Evolutionary conservation across 2,329 filamentous ascomycete species (phyloP).

Genomic region (Westerdykella sp.): DNA sequence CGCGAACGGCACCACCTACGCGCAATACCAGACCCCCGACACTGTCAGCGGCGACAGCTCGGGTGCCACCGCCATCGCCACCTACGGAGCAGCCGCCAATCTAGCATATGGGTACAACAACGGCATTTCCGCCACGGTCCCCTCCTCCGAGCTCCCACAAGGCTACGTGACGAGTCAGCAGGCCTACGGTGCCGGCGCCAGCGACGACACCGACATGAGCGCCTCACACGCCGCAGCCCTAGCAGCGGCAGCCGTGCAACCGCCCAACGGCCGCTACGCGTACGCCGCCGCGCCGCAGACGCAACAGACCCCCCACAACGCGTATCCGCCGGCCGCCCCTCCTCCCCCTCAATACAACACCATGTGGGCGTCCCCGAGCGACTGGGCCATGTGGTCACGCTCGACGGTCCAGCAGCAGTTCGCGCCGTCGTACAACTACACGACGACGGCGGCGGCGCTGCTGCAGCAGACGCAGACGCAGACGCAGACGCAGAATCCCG

Average conservation of each 20-base stretch:
- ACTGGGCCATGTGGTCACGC: constrained; percentile 34
- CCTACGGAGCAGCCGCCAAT: constrained; percentile 15
- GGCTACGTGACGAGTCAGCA: constrained; percentile 23
- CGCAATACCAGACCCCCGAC: constrained; percentile 18
- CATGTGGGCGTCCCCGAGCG: constrained; percentile 22
- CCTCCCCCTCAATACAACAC: constrained; percentile 20
- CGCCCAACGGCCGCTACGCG: constrained; percentile 17
- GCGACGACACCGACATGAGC: constrained; percentile 23
- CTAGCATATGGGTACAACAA: constrained; percentile 23
- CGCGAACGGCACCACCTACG: constrained; percentile 12
- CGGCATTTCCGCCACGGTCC: constrained; percentile 14
- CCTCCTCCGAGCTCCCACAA: constrained; percentile 15
- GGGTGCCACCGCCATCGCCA: constrained; percentile 14
- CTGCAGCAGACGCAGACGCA: no score
- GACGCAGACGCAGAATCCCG: constrained; percentile 13
- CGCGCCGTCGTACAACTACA: constrained; percentile 25
- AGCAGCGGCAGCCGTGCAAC: constrained; percentile 19
- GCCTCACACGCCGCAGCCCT: constrained; percentile 26
- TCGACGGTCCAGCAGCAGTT: constrained; percentile 25
- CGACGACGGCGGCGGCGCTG: constrained; percentile 36
- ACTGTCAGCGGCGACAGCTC: constrained; percentile 16
- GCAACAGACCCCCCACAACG: constrained; percentile 14
- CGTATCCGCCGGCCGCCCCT: no score
- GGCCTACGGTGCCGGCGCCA: constrained; percentile 17
- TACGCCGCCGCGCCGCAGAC: constrained; percentile 15